phyloP scores from a whole-genome alignment of 1,284 basidiomycete species.

The Xerocomus minutiporus region DNA sequence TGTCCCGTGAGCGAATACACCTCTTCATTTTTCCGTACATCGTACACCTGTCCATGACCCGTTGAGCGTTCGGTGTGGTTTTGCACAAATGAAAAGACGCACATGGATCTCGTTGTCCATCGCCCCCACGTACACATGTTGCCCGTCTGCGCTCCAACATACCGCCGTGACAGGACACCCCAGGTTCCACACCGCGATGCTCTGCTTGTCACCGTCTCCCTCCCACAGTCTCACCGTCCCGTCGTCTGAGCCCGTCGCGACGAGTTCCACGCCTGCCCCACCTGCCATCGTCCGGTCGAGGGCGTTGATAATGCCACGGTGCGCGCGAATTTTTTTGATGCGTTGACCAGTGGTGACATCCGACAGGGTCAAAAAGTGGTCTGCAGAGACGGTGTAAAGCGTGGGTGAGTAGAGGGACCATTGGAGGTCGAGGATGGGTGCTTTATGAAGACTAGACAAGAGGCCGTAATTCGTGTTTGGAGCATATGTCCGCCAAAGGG shows the following conservation, averaged over 20 bases:
- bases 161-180: slow-evolving; percentile 90
- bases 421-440: slow-evolving; percentile 75
- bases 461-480: slow-evolving; percentile 82
- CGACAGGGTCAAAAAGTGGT: slow-evolving; percentile 71
- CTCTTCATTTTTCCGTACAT: slow-evolving; percentile 76
- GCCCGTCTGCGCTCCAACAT: slow-evolving; percentile 86
- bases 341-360: slow-evolving; percentile 78
- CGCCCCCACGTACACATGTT: slow-evolving; percentile 82
- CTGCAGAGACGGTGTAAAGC: slow-evolving; percentile 80
- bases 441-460: slow-evolving; percentile 68
- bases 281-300: slow-evolving; percentile 80
- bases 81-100: slow-evolving; percentile 28
- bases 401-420: slow-evolving; percentile 71
- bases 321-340: slow-evolving; percentile 71
- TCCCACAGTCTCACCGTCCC: slow-evolving; percentile 88
- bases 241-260: slow-evolving; percentile 85
- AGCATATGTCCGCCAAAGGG: slow-evolving; percentile 76
- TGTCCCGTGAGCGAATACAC: slow-evolving; percentile 77
- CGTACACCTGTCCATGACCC: slow-evolving; percentile 60
- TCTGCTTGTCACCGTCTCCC: slow-evolving; percentile 69
- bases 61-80: neutral
- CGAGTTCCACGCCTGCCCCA: slow-evolving; percentile 76
- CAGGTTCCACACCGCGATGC: slow-evolving; percentile 76
- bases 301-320: slow-evolving; percentile 83
- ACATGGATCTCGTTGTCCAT: slow-evolving; percentile 94